Evolutionary conservation across 345 rosid species (phyloP).

Genomic region (Clausena lansium): DNA sequence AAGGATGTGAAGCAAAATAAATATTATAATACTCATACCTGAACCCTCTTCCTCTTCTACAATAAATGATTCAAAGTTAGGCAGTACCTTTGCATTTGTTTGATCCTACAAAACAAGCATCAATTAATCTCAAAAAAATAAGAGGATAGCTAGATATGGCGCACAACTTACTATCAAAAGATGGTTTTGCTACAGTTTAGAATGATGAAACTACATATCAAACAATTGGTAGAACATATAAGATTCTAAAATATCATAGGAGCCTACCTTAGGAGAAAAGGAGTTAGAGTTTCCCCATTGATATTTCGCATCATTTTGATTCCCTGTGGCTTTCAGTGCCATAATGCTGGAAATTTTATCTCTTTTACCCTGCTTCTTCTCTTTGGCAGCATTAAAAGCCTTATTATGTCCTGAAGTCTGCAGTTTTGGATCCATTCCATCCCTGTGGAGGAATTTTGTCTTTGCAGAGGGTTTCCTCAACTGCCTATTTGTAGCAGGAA

Average conservation of each 20-base stretch:
- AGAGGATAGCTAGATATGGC: background rate
- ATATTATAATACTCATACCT: conserved; percentile 42
- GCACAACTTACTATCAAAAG: background rate
- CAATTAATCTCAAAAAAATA: background rate
- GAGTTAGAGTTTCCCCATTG: conserved; percentile 30
- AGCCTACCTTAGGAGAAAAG: conserved; percentile 34
- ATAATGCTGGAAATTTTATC: conserved; percentile 17
- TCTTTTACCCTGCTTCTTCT: conserved; percentile 36
- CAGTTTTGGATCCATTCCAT: conserved; percentile 29
- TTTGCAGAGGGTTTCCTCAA: conserved; percentile 27
- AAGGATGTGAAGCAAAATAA: background rate
- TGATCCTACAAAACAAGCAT: conserved; percentile 44
- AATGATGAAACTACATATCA: background rate
- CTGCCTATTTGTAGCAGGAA: conserved; percentile 26
- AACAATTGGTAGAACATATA: background rate
- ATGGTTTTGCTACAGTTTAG: background rate
- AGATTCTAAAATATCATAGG: background rate
- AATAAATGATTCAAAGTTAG: conserved; percentile 68
- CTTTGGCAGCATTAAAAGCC: conserved; percentile 30
- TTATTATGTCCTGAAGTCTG: conserved; percentile 31
- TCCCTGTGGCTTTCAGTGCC: conserved; percentile 35
- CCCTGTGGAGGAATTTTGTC: conserved; percentile 21
- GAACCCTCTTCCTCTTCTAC: conserved; percentile 93
- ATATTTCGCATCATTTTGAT: conserved; percentile 36
- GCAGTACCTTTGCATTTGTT: conserved; percentile 43